Evolutionary conservation across 805 yeast species (phyloP).

Genomic region (Nematodospora valgi): DNA sequence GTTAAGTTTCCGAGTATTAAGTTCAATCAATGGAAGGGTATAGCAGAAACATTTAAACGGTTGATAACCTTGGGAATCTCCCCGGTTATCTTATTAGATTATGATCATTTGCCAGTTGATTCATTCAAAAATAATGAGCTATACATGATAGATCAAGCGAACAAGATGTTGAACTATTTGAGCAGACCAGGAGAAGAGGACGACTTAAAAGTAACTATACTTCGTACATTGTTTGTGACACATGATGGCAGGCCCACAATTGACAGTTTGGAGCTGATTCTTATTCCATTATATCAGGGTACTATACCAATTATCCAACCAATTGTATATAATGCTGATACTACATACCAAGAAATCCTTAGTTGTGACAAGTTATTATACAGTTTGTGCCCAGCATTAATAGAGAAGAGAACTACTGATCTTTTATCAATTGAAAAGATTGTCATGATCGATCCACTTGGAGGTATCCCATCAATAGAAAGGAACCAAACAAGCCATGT

Average conservation of each 20-base stretch:
- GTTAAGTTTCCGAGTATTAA: constrained; percentile 39
- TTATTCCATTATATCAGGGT: constrained; percentile 41
- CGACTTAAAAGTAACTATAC: constrained; percentile 21
- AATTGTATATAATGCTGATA: constrained; percentile 36
- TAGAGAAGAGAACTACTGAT: constrained; percentile 16
- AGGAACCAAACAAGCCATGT: constrained; percentile 82
- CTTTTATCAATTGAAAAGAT: constrained; percentile 72
- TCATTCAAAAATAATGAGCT: constrained; percentile 29
- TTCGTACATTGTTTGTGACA: constrained; percentile 25
- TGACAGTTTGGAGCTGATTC: constrained; percentile 26
- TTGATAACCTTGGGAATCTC: constrained; percentile 65
- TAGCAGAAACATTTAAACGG: constrained; percentile 55
- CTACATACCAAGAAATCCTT: constrained; percentile 24
- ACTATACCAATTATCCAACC: constrained; percentile 69
- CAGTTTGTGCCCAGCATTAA: constrained; percentile 22
- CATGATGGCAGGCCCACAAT: constrained; percentile 12
- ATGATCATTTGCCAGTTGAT: constrained; percentile 21
- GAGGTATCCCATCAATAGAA: constrained; percentile 90
- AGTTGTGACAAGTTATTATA: constrained; percentile 22
- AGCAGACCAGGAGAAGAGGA: constrained; percentile 20
- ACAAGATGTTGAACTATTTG: constrained; percentile 22
- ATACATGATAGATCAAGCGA: constrained; percentile 30
- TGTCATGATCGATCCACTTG: constrained; percentile 71
- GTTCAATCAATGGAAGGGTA: constrained; percentile 35
- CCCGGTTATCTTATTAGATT: constrained; percentile 66